Conservation (phyloP, 2,329 filamentous ascomycete species). For the Dothideomycetidae sp. region DNA sequence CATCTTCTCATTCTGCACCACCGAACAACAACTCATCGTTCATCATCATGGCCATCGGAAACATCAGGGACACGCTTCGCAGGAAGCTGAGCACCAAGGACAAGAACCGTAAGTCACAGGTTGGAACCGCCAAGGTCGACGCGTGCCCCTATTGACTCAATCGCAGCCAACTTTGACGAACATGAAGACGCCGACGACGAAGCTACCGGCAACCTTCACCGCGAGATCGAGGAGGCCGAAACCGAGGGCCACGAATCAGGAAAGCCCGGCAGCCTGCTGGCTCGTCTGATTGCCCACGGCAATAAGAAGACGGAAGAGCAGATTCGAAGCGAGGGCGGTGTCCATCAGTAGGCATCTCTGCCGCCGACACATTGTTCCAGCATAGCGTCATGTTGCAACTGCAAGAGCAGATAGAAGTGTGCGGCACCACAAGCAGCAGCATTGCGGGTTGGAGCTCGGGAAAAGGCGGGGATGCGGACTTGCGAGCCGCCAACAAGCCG, state of each 20-base stretch:
- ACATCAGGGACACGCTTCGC: constrained; percentile 24
- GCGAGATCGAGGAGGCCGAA: constrained; percentile 23
- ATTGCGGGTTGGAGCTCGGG: no score
- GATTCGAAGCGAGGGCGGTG: constrained; percentile 15
- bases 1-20: not conserved
- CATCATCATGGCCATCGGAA: constrained; percentile 20
- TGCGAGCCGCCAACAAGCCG: no score
- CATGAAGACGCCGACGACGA: constrained; percentile 25
- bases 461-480: no score
- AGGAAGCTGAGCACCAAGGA: constrained; percentile 25
- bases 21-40: constrained; percentile 7
- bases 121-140: no score
- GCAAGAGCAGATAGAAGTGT: no score
- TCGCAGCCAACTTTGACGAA: constrained; percentile 15
- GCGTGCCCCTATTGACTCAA: not conserved
- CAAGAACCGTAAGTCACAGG: constrained; percentile 21
- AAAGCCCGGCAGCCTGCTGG: constrained; percentile 24
- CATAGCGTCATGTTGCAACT: no score
- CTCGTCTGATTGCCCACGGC: constrained; percentile 25
- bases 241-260: constrained; percentile 18
- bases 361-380: no score
- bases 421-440: no score
- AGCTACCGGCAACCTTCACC: constrained; percentile 23
- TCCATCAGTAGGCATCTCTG: no score
- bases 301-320: constrained; percentile 28